Evolutionary conservation across 331 rosid genomes (phyloP).

Genomic region (Phaseolus coccineus): DNA sequence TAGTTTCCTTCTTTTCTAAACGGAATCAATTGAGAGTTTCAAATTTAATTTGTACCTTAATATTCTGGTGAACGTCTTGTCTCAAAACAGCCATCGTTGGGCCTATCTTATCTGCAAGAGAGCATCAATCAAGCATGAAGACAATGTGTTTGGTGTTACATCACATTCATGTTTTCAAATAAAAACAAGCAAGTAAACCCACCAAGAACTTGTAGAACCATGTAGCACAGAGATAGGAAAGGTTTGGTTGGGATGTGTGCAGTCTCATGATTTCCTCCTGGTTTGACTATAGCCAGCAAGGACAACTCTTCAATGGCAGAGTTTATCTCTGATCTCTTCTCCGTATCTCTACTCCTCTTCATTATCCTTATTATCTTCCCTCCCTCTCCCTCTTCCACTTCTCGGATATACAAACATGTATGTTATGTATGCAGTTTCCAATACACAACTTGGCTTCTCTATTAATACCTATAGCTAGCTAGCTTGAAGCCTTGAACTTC

Average conservation of each 20-base stretch:
- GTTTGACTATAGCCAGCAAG: constrained; percentile 52
- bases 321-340: constrained; percentile 63
- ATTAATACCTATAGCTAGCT: constrained; percentile 15
- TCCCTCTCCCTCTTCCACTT: constrained; percentile 9
- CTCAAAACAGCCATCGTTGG: constrained; percentile 94
- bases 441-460: constrained; percentile 16
- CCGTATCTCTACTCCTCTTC: constrained; percentile 71
- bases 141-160: constrained; percentile 22
- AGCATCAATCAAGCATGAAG: constrained; percentile 35
- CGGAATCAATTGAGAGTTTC: constrained; percentile 1
- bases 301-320: constrained; percentile 78
- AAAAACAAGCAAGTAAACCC: constrained; percentile 31
- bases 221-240: constrained; percentile 69
- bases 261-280: constrained; percentile 52
- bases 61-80: constrained; percentile 82
- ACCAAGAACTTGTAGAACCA: constrained; percentile 90
- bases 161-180: constrained; percentile 32
- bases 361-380: constrained; percentile 43
- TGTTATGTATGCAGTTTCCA: constrained; percentile 2
- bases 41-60: constrained; percentile 59
- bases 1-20: constrained; percentile 10
- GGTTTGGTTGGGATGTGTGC: constrained; percentile 71
- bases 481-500: constrained; percentile 36
- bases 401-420: constrained; percentile 5
- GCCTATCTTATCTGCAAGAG: constrained; percentile 86